A percentile compares a stretch with the other conserved stretches of the same genome.
phyloP scores from a whole-genome alignment of 805 yeast genomes.

The Kuraishia capsulata region DNA sequence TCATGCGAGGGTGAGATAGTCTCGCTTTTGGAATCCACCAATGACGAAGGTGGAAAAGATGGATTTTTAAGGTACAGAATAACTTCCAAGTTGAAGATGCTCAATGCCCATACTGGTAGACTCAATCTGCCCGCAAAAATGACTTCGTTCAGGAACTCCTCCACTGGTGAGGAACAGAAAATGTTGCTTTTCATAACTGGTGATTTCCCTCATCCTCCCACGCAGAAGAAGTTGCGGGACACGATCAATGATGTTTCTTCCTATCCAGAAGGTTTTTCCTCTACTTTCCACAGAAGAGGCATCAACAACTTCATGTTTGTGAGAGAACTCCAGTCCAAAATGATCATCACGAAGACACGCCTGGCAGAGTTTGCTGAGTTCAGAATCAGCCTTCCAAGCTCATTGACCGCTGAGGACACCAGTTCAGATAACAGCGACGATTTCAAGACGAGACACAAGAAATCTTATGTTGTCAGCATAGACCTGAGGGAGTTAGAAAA shows the following conservation, averaged over 20 bases:
- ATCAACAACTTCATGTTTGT: conserved; percentile 43
- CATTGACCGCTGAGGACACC: conserved; percentile 13
- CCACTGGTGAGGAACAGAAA: conserved; percentile 20
- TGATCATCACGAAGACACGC: conserved; percentile 28
- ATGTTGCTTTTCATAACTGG: conserved; percentile 16
- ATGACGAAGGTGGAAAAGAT: conserved; percentile 11
- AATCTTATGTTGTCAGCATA: conserved; percentile 31
- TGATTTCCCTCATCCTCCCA: not conserved
- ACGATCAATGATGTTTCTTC: conserved; percentile 14
- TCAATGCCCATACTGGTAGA: not conserved
- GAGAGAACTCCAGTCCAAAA: conserved; percentile 36
- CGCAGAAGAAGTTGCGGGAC: not conserved
- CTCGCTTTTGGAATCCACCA: not conserved
- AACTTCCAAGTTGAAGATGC: conserved; percentile 9
- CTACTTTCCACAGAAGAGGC: conserved; percentile 39
- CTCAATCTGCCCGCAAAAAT: not conserved
- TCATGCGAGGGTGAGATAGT: conserved; percentile 15
- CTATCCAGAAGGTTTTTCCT: conserved; percentile 40
- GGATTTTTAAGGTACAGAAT: conserved; percentile 17
- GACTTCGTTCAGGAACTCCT: conserved; percentile 13
- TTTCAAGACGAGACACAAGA: conserved; percentile 17
- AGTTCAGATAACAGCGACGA: conserved; percentile 7
- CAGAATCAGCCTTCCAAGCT: conserved; percentile 30
- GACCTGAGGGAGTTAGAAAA: conserved; percentile 33
- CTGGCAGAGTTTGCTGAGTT: conserved; percentile 30